phyloP scores from a whole-genome alignment of 176 grass and related monocot genomes.

The Thinopyrum elongatum region DNA sequence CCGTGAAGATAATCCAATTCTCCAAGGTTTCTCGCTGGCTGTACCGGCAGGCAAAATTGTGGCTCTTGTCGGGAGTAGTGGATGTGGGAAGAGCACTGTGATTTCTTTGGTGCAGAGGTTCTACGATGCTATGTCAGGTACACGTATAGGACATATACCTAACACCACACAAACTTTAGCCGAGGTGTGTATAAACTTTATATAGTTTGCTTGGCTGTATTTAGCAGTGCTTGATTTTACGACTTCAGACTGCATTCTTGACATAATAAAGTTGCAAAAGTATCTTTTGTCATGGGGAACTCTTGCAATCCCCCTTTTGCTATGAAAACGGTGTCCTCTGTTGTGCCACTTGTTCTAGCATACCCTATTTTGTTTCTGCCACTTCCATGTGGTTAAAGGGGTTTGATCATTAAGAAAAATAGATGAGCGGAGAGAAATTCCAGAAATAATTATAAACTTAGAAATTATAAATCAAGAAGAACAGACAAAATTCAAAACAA shows the following conservation, averaged over 20 bases:
- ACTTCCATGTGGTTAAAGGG: neutral
- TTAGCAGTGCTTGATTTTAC: slow-evolving; percentile 1
- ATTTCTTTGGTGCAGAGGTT: slow-evolving; percentile 59
- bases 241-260: neutral
- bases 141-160: slow-evolving; percentile 2
- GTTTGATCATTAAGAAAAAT: neutral
- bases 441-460: neutral
- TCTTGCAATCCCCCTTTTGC: neutral
- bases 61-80: slow-evolving; percentile 54
- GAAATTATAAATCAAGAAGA: neutral
- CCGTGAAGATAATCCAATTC: slow-evolving; percentile 32
- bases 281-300: neutral
- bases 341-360: neutral
- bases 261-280: neutral
- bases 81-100: slow-evolving; percentile 56
- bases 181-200: neutral
- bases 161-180: slow-evolving; percentile 4
- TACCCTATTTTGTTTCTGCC: neutral
- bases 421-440: neutral
- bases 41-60: slow-evolving; percentile 34
- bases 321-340: neutral
- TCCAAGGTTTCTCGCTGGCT: slow-evolving; percentile 41
- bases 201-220: neutral
- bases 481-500: neutral
- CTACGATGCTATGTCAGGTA: slow-evolving; percentile 43